Conservation (phyloP, 768 basidiomycete genomes). For the Lactarius evosmus region DNA sequence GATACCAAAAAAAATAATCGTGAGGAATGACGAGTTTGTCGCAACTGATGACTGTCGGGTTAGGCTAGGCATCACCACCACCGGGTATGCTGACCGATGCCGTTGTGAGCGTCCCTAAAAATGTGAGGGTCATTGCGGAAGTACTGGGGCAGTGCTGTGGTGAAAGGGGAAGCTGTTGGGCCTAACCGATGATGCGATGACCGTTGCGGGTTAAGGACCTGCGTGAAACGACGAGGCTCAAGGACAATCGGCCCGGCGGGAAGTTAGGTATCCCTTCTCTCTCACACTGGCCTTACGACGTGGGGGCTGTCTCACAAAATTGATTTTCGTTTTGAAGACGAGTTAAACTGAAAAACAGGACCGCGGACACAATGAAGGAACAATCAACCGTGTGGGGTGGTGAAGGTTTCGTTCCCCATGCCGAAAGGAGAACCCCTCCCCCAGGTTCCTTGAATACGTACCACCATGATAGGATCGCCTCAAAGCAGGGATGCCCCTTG, state of each 20-base stretch:
- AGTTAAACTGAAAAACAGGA: neutral
- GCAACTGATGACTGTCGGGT: neutral
- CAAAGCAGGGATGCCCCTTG: neutral
- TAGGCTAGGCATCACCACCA: neutral
- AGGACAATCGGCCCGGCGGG: neutral
- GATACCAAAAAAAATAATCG: neutral
- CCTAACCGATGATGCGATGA: neutral
- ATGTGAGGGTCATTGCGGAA: neutral
- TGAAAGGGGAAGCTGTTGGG: neutral
- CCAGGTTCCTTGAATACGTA: slow-evolving; percentile 4
- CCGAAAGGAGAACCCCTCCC: neutral
- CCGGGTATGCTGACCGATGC: neutral
- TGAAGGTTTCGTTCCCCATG: neutral
- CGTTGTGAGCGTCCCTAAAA: neutral
- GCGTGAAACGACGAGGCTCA: neutral
- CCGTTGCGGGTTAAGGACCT: neutral
- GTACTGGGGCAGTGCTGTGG: neutral
- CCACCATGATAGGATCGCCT: neutral
- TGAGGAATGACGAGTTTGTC: neutral
- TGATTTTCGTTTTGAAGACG: neutral
- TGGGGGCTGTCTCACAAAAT: neutral
- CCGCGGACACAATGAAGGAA: neutral
- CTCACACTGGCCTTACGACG: neutral
- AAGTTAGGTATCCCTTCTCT: neutral
- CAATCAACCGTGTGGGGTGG: neutral